phyloP scores from a whole-genome alignment of 2,329 filamentous ascomycete genomes.

The Myriosclerotinia duriaeana region DNA sequence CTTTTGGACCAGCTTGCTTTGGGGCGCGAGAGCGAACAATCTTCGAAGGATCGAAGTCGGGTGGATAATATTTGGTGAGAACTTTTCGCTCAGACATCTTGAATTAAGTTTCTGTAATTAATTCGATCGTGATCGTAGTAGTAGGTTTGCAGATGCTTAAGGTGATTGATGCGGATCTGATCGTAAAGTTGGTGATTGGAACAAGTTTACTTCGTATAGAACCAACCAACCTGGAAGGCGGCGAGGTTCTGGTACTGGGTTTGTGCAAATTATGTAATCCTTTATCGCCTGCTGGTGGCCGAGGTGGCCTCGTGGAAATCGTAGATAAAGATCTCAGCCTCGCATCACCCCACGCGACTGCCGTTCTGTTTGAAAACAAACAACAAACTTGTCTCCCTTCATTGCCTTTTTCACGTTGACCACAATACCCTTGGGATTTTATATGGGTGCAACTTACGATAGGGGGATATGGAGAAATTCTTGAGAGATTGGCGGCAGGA shows the following conservation, averaged over 20 bases:
- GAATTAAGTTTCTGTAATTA: slow-evolving; percentile 8
- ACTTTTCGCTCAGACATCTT: slow-evolving; percentile 86
- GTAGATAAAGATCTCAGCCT: slow-evolving; percentile 24
- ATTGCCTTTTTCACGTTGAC: background rate
- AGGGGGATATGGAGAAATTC: slow-evolving; percentile 77
- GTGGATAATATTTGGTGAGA: slow-evolving; percentile 64
- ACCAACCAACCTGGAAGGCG: background rate
- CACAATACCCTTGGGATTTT: background rate
- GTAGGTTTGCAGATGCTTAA: background rate
- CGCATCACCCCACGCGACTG: slow-evolving; percentile 19
- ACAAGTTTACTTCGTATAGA: background rate
- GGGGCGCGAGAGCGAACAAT: slow-evolving; percentile 68
- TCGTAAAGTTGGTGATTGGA: slow-evolving; percentile 10
- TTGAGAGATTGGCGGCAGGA: slow-evolving; percentile 93
- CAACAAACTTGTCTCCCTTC: background rate
- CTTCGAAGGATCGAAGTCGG: slow-evolving; percentile 84
- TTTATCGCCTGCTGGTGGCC: background rate
- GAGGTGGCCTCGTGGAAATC: background rate
- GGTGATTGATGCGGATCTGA: background rate
- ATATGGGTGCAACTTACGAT: background rate
- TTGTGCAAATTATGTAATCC: slow-evolving; percentile 10
- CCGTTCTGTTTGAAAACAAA: slow-evolving; percentile 6
- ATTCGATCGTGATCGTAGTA: background rate
- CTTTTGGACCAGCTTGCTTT: slow-evolving; percentile 73
- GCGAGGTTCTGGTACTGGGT: slow-evolving; percentile 1